phyloP scores from a whole-genome alignment of 2,329 filamentous ascomycete genomes.

The Fusarium cicatricum region DNA sequence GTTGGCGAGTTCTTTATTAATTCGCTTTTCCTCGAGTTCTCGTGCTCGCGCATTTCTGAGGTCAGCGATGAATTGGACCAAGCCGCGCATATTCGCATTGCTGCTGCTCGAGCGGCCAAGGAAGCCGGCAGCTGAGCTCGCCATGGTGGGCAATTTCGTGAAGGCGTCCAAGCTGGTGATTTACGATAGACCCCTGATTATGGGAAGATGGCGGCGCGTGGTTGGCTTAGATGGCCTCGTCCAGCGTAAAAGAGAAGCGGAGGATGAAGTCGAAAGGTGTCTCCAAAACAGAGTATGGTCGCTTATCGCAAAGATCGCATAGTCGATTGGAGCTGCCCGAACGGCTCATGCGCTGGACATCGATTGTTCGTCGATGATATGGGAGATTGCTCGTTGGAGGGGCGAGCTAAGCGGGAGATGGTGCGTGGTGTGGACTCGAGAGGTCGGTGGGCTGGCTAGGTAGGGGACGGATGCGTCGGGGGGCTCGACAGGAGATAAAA shows the following conservation, averaged over 20 bases:
- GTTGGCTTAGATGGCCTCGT: constrained; percentile 21
- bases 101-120: constrained; percentile 71
- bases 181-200: constrained; percentile 39
- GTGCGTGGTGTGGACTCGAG: constrained; percentile 30
- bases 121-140: constrained; percentile 66
- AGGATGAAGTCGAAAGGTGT: constrained; percentile 22
- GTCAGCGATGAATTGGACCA: constrained; percentile 99
- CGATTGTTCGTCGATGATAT: constrained; percentile 38
- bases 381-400: constrained; percentile 39
- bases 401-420: constrained; percentile 37
- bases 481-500: constrained; percentile 17
- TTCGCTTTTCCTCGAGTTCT: constrained; percentile 97
- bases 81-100: constrained; percentile 77
- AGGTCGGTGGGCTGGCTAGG: constrained; percentile 33
- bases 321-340: constrained; percentile 41
- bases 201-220: constrained; percentile 14
- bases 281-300: constrained; percentile 38
- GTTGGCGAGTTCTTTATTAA: constrained; percentile 99
- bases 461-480: constrained; percentile 29
- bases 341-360: constrained; percentile 42
- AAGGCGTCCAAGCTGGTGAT: constrained; percentile 25
- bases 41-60: constrained; percentile 92
- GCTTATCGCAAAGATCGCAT: constrained; percentile 45
- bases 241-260: constrained; percentile 11
- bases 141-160: constrained; percentile 53